Evolutionary conservation across 768 basidiomycete genomes (phyloP), one percentile per base, ranked within the genome.

Genomic region (Pleurotus pulmonarius): DNA sequence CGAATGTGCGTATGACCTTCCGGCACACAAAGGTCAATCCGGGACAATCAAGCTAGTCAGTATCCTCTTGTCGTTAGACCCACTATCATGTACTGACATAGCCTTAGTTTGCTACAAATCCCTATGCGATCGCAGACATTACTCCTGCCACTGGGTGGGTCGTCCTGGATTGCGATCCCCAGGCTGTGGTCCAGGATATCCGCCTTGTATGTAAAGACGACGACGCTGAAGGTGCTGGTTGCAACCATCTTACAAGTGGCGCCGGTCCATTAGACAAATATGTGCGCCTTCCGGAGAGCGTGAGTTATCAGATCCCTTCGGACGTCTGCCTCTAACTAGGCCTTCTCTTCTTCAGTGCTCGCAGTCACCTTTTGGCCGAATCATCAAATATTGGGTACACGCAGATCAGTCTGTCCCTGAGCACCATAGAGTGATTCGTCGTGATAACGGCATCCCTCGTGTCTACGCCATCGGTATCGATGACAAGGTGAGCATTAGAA

Each of bases 261-360:
- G 64, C 61, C 29, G 73, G 75, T 18, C 71, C 79, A 0, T 75
- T 70, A 16, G 76, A 74, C 58, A 83, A 79, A 58, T 65, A 83
- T 24, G 80, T 83, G 25, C 73, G 81, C 15, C 63, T 85, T 5
- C 82, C 83, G 4, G 74, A 83, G 60, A 69, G 68, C 51, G 83
- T 83, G 54, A 45, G 76, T 70, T 16, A 18, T 47, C 9, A 22
- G 15, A 47, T 15, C 29, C 45, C 37, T 52, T 3, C 3, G 9
- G 25, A 8, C 40, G 18, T 15, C 24, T n/a, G 1, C 20, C 9
- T 56, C 5, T 55, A 20, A 47, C n/a, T 47, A 47, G 46, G 20
- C 20, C 46, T 47, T 26, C 46, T 22, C 16, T 6, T 18, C 46
- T 13, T n/a, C 39, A 78, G 76, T 78, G 76, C 47, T 74, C 75